Evolutionary conservation across 306 rosid genomes (phyloP), one percentile per base, ranked within the genome.

Genomic region (Glycine soja): DNA sequence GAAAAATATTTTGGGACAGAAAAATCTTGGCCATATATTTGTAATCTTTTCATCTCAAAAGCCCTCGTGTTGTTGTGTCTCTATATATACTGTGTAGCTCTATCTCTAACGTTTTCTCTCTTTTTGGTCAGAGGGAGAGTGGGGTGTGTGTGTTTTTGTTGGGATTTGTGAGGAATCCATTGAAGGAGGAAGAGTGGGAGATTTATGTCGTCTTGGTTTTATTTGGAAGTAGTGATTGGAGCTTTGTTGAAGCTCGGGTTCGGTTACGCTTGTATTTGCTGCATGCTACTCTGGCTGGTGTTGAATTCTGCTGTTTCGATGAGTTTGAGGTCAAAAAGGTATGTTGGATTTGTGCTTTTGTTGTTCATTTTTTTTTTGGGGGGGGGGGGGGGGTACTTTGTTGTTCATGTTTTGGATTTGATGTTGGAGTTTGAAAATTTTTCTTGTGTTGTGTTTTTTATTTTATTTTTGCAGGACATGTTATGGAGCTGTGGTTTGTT

Each of bases 271-370:
- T 61, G 15, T 58, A 62, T 45, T 57, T 81, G 78, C 87, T 86
- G 84, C 74, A 83, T 90, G 90, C 70, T 89, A 14, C 74, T 86
- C 86, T 84, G 87, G 86, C 83, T 90, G 80, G 84, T 58, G 48
- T 77, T 84, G 83, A 34, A 63, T 18, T 54, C 63, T 19, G 66
- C 80, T 34, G 89, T 64, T 90, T 93, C 97, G 91, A 93, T 93
- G 97, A 88, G 90, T 90, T 89, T 90, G 88, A 91, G 91, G 79
- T 72, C 89, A 58, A 82, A 85, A 83, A 79, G 97, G 97, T 89
- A 13, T 13, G 87, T 74, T 10, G 6, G 3, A 52, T 70, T 81
- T 67, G 2, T 4, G 38, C 3, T 47, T 6, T 10, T 43, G 66
- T 14, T 4, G 12, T n/a, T 53, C 3, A 8, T 24, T 24, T 24